These are phyloP conservation scores for Leccinum rimulosum DNA, from an alignment of 768 basidiomycete species.

Conservation along the genomic window DNA sequence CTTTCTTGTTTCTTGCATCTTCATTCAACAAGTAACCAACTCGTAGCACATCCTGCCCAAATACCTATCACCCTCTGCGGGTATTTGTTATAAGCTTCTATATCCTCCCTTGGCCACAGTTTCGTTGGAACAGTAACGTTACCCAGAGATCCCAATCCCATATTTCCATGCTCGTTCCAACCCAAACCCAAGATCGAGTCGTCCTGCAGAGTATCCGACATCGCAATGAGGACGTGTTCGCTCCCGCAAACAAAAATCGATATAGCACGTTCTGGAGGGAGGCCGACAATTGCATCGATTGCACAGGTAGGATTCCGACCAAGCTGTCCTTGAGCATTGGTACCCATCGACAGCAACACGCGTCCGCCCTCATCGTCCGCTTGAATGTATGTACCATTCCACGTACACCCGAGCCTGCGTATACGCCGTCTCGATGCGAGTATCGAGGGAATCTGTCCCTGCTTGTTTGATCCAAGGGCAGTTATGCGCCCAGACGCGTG, in stretches of 20 bases:
- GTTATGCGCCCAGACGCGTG: conserved; percentile 45
- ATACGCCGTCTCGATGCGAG: conserved; percentile 28
- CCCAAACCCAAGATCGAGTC: conserved; percentile 79
- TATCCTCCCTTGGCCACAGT: conserved; percentile 47
- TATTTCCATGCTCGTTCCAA: conserved; percentile 98
- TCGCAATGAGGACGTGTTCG: conserved; percentile 70
- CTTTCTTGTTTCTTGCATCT: not conserved
- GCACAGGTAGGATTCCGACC: conserved; percentile 36
- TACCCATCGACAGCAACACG: conserved; percentile 50
- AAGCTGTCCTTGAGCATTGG: conserved; percentile 61
- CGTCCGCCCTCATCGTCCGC: conserved; percentile 13
- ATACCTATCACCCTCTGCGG: conserved; percentile 17
- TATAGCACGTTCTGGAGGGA: conserved; percentile 25
- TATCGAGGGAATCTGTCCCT: conserved; percentile 57
- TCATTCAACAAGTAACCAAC: conserved; percentile 31
- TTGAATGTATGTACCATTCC: conserved; percentile 73
- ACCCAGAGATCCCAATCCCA: conserved; percentile 62
- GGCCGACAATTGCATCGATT: conserved; percentile 9
- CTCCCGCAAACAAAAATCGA: conserved; percentile 68
- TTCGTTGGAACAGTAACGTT: conserved; percentile 51
- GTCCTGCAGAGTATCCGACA: conserved; percentile 26
- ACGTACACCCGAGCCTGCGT: conserved; percentile 56
- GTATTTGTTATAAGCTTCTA: conserved; percentile 4
- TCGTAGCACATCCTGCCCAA: conserved; percentile 35
- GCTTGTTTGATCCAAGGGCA: conserved; percentile 68